These are phyloP conservation scores for Hibiscus tridactylites DNA, from an alignment of 345 rosid species.

Conservation along the genomic window DNA sequence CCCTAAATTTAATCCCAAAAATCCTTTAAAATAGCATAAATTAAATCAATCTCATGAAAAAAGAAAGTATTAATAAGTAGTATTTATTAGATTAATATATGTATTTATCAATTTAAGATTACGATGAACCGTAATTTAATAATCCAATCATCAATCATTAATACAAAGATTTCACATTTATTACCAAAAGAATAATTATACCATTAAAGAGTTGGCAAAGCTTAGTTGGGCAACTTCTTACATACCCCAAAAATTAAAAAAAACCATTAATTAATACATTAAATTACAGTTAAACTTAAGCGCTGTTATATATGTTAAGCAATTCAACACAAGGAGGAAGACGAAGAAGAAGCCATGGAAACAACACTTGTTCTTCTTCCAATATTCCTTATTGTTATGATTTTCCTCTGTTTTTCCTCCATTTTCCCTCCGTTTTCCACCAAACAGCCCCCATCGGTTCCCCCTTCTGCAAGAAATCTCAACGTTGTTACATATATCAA, in stretches of 20 bases:
- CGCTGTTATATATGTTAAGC: no score
- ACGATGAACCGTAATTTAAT: neutral
- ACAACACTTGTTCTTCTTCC: neutral
- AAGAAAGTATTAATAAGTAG: no score
- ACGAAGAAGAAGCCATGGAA: slow-evolving; percentile 1
- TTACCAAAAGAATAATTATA: neutral
- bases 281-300: no score
- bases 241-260: neutral
- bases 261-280: no score
- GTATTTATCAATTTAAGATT: no score
- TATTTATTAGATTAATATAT: no score
- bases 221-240: slow-evolving; percentile 1
- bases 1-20: neutral
- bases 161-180: neutral
- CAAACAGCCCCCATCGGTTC: neutral
- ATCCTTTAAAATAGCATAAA: neutral
- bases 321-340: no score
- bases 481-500: neutral
- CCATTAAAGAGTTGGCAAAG: neutral
- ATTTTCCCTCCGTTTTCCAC: neutral
- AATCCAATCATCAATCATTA: neutral
- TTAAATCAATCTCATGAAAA: no score
- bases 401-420: neutral
- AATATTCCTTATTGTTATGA: neutral
- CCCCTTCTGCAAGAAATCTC: neutral